Conservation (phyloP, 2,329 filamentous ascomycete species). For the Daldinia sp. region DNA sequence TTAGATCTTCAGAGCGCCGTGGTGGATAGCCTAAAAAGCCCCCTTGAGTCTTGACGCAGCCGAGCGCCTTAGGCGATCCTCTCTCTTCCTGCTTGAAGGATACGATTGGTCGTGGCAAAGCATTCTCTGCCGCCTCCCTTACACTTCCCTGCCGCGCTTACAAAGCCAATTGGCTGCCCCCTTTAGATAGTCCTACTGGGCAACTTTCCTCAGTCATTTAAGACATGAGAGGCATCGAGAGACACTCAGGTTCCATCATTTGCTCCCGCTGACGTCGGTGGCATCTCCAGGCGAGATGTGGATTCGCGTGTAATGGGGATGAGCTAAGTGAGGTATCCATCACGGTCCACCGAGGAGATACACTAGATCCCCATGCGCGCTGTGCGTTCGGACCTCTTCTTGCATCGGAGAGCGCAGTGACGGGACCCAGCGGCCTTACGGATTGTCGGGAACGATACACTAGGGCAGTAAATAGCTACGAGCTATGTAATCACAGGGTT, state of each 20-base stretch:
- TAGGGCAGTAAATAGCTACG: background rate
- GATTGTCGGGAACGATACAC: constrained; percentile 25
- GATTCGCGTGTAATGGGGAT: background rate
- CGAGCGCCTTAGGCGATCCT: constrained; percentile 8
- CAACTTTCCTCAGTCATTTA: background rate
- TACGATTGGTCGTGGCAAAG: constrained; percentile 23
- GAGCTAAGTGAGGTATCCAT: background rate
- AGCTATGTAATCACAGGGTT: constrained; percentile 20
- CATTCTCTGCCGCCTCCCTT: constrained; percentile 8
- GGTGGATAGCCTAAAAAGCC: background rate
- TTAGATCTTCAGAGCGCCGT: constrained; percentile 2
- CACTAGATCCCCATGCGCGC: constrained; percentile 11
- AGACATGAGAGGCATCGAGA: constrained; percentile 22
- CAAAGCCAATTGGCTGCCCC: constrained; percentile 8
- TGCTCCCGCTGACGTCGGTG: constrained; percentile 30
- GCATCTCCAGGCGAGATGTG: constrained; percentile 1
- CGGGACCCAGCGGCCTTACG: constrained; percentile 3
- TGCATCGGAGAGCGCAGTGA: background rate
- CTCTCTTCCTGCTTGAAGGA: constrained; percentile 7
- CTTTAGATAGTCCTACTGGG: background rate
- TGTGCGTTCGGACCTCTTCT: constrained; percentile 25
- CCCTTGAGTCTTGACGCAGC: background rate
- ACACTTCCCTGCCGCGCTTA: constrained; percentile 27
- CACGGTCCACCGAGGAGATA: background rate
- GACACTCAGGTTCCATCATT: constrained; percentile 9